A percentile compares a stretch with the other conserved stretches of the same genome.
These are phyloP conservation scores for Knoxia roxburghii DNA, from an alignment of 257 asterid species.

Conservation along the genomic window DNA sequence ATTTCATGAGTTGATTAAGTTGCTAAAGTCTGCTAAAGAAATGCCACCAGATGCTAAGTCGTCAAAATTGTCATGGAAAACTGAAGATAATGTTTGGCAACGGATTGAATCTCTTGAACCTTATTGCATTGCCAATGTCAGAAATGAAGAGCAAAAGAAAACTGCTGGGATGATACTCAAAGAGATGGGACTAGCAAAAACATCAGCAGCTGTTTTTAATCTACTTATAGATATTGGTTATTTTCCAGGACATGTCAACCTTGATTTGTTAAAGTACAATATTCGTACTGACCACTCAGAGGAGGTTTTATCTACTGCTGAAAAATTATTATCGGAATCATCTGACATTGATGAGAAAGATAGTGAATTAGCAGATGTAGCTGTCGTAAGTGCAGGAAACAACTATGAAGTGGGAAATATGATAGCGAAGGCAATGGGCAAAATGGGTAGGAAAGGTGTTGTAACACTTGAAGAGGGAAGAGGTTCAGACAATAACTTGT, in stretches of 20 bases:
- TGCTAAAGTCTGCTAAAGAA: constrained; percentile 59
- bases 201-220: constrained; percentile 69
- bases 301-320: constrained; percentile 66
- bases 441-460: constrained; percentile 38
- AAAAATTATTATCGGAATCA: constrained; percentile 48
- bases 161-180: constrained; percentile 80
- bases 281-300: constrained; percentile 62
- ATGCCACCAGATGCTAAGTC: constrained; percentile 65
- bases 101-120: constrained; percentile 66
- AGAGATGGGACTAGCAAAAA: constrained; percentile 78
- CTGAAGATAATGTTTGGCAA: constrained; percentile 48
- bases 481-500: constrained; percentile 27
- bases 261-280: constrained; percentile 68
- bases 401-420: constrained; percentile 37
- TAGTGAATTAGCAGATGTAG: constrained; percentile 38
- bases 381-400: constrained; percentile 40
- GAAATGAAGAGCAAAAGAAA: constrained; percentile 63
- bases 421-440: constrained; percentile 38
- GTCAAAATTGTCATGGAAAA: constrained; percentile 57
- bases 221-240: constrained; percentile 86
- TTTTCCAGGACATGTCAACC: constrained; percentile 86
- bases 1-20: constrained; percentile 59
- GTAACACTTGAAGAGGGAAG: constrained; percentile 41
- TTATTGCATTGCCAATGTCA: constrained; percentile 68
- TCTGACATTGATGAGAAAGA: constrained; percentile 70